Percentiles rank a stretch among this genome's conserved stretches.
Conservation (phyloP, 768 basidiomycete species). For the Tephrocybe sp. region DNA sequence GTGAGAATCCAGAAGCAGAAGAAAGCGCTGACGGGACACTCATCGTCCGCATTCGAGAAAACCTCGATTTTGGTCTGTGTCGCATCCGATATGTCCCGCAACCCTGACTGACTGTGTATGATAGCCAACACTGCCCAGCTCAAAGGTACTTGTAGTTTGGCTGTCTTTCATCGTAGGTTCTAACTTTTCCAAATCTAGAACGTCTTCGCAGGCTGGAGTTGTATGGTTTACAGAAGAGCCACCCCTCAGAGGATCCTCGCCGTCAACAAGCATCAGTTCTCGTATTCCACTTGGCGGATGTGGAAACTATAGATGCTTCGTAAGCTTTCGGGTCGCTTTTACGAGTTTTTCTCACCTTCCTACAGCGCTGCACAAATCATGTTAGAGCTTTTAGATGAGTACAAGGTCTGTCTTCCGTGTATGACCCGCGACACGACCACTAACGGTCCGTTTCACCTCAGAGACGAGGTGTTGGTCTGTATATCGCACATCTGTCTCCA, state of each 20-base stretch:
- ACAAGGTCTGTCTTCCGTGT: constrained; percentile 49
- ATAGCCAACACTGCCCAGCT: constrained; percentile 93
- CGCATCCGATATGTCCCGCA: not conserved
- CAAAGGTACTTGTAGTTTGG: constrained; percentile 54
- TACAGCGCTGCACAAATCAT: constrained; percentile 82
- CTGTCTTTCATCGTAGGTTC: not conserved
- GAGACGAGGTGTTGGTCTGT: constrained; percentile 51
- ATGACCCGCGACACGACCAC: not conserved
- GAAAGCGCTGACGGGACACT: constrained; percentile 81
- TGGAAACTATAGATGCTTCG: constrained; percentile 91
- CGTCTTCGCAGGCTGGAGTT: constrained; percentile 83
- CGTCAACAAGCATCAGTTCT: constrained; percentile 73
- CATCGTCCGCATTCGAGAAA: constrained; percentile 88
- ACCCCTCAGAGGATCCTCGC: constrained; percentile 87
- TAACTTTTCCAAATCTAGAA: constrained; percentile 39
- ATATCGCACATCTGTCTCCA: constrained; percentile 48
- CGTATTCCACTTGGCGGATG: constrained; percentile 93
- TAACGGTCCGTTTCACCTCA: constrained; percentile 18
- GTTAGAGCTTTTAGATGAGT: constrained; percentile 74
- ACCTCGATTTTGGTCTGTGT: constrained; percentile 80
- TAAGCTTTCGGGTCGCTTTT: constrained; percentile 39
- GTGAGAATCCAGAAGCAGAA: constrained; percentile 81
- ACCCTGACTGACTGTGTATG: not conserved
- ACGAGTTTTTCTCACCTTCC: constrained; percentile 1
- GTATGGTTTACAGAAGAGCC: constrained; percentile 76